phyloP scores from a whole-genome alignment of 345 rosid genomes.

The Moricandia moricandioides region DNA sequence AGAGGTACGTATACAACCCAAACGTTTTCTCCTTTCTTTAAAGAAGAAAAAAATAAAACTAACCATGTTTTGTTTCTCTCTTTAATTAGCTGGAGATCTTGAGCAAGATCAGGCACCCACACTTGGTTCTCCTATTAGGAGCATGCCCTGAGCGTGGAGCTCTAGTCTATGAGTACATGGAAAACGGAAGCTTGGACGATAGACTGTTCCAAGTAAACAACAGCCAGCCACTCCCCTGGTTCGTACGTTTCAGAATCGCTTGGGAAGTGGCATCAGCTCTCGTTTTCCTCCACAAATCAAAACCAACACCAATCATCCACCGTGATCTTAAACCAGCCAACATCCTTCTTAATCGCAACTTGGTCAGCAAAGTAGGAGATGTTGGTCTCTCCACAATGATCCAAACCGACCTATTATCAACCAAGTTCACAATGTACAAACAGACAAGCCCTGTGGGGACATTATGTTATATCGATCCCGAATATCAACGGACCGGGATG shows the following conservation, averaged over 20 bases:
- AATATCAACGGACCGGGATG: conserved; percentile 81
- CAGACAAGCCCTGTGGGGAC: conserved; percentile 79
- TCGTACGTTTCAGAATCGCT: conserved; percentile 65
- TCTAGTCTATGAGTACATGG: conserved; percentile 83
- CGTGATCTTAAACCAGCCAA: conserved; percentile 93
- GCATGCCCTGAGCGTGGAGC: conserved; percentile 81
- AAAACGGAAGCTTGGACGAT: conserved; percentile 85
- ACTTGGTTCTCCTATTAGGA: conserved; percentile 87
- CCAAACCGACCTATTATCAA: conserved; percentile 34
- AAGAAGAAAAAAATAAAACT: not conserved
- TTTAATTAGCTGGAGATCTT: conserved; percentile 65
- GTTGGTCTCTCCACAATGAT: conserved; percentile 80
- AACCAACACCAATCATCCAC: conserved; percentile 73
- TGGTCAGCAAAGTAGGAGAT: conserved; percentile 89
- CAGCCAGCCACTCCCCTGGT: conserved; percentile 76
- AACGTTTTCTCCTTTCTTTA: not conserved
- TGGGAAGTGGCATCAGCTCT: conserved; percentile 92
- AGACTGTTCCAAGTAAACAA: conserved; percentile 49
- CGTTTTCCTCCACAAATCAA: conserved; percentile 68
- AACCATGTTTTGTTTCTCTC: not conserved
- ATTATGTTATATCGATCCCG: conserved; percentile 83
- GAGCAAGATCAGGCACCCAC: conserved; percentile 82
- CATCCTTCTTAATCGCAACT: conserved; percentile 73
- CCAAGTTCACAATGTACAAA: conserved; percentile 39
- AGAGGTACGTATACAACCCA: conserved; percentile 27